These are phyloP conservation scores for Lycium barbarum DNA, from an alignment of 257 asterid species.

Conservation along the genomic window DNA sequence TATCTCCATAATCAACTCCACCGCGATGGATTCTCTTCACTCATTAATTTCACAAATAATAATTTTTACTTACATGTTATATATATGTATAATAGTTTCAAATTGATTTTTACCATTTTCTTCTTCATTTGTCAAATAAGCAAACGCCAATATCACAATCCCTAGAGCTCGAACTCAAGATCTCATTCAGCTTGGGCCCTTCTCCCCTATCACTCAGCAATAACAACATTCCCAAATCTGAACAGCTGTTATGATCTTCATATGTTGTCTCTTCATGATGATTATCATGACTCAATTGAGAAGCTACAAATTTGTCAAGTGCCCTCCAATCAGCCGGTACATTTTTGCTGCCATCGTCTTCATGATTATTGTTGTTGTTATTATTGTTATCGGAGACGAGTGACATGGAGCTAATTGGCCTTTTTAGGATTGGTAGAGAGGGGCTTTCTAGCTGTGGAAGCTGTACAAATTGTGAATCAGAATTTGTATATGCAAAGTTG, in stretches of 20 bases:
- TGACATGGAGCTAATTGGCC: conserved; percentile 32
- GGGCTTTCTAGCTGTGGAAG: conserved; percentile 70
- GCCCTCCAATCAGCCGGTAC: conserved; percentile 72
- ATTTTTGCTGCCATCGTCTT: conserved; percentile 39
- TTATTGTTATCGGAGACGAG: conserved; percentile 20
- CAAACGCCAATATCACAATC: conserved; percentile 66
- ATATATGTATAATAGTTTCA: conserved; percentile 10
- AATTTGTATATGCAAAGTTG: conserved; percentile 35
- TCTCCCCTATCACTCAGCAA: conserved; percentile 54
- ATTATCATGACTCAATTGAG: conserved; percentile 70
- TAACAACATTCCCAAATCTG: conserved; percentile 54
- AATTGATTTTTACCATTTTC: neutral
- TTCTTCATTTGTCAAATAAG: conserved; percentile 53
- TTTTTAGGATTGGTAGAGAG: conserved; percentile 45
- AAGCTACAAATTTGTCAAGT: conserved; percentile 76
- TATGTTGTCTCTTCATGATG: conserved; percentile 22
- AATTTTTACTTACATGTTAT: conserved; percentile 28
- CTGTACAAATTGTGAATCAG: conserved; percentile 48
- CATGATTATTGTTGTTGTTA: conserved; percentile 27
- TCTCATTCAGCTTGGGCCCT: conserved; percentile 48
- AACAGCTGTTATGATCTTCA: conserved; percentile 30
- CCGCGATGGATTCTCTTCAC: neutral
- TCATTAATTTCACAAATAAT: conserved; percentile 23
- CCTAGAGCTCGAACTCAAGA: conserved; percentile 51
- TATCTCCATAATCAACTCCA: neutral